These are phyloP conservation scores for Aspergillus sojae DNA, from an alignment of 2,329 filamentous ascomycete species.

Conservation along the genomic window DNA sequence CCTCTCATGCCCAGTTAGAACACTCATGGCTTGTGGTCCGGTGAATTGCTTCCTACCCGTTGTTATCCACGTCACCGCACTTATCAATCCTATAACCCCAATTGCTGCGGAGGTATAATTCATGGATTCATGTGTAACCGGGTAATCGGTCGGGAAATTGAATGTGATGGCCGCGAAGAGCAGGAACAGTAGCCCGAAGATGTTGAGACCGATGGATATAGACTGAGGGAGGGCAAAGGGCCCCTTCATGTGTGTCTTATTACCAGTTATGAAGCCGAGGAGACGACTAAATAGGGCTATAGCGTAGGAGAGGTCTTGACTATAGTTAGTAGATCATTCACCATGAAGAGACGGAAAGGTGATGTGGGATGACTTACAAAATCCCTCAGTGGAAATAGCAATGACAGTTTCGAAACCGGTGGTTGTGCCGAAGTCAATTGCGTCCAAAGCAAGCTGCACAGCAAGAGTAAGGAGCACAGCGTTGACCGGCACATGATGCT, in stretches of 20 bases:
- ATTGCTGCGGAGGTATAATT: slow-evolving; percentile 62
- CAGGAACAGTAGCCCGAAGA: slow-evolving; percentile 55
- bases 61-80: slow-evolving; percentile 54
- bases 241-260: slow-evolving; percentile 40
- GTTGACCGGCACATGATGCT: slow-evolving; percentile 52
- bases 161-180: slow-evolving; percentile 59
- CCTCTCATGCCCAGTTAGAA: slow-evolving; percentile 10
- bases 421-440: slow-evolving; percentile 58
- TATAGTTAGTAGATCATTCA: background rate
- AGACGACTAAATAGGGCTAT: slow-evolving; percentile 57
- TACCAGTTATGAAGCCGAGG: slow-evolving; percentile 48
- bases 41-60: slow-evolving; percentile 55
- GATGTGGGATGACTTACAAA: slow-evolving; percentile 44
- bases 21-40: slow-evolving; percentile 42
- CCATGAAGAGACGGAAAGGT: no score
- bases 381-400: slow-evolving; percentile 60
- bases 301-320: slow-evolving; percentile 57
- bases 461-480: slow-evolving; percentile 51
- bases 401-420: slow-evolving; percentile 61
- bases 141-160: slow-evolving; percentile 56
- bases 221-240: slow-evolving; percentile 47
- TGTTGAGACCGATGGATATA: slow-evolving; percentile 51
- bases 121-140: slow-evolving; percentile 59
- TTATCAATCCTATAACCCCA: slow-evolving; percentile 56
- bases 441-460: slow-evolving; percentile 57